These are phyloP conservation scores for Haplosporangium sp. DNA, from an alignment of 371 early-diverging fungal genomes.

Conservation along the genomic window DNA sequence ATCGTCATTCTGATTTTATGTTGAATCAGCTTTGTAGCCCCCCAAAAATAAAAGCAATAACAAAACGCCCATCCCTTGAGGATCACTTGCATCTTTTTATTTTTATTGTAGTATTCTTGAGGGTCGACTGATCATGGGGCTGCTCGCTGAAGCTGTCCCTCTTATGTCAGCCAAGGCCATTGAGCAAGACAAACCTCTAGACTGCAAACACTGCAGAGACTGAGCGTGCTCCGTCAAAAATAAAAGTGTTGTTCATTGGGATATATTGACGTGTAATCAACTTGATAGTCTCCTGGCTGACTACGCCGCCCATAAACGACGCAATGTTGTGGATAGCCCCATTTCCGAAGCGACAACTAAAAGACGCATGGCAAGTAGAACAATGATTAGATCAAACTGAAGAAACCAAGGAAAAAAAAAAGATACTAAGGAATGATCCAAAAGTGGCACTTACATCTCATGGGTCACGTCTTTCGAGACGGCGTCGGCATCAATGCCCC, in stretches of 20 bases:
- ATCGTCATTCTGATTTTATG: slow-evolving; percentile 44
- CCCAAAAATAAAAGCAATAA: background rate
- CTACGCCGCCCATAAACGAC: slow-evolving; percentile 92
- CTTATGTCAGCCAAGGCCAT: background rate
- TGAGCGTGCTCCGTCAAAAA: slow-evolving; percentile 78
- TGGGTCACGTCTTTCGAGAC: slow-evolving; percentile 58
- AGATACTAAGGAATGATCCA: background rate
- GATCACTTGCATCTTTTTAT: background rate
- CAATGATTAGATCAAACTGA: background rate
- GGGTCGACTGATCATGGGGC: background rate
- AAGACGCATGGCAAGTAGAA: background rate
- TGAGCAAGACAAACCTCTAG: slow-evolving; percentile 5
- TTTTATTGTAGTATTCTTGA: background rate
- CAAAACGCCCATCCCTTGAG: background rate
- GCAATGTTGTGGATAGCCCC: slow-evolving; percentile 87
- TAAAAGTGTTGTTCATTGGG: slow-evolving; percentile 85
- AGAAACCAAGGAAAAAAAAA: background rate
- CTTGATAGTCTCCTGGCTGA: slow-evolving; percentile 95
- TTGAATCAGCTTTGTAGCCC: background rate
- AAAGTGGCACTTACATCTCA: slow-evolving; percentile 54
- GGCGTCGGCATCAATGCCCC: slow-evolving; percentile 27
- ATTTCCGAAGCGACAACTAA: slow-evolving; percentile 81
- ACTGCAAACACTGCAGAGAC: slow-evolving; percentile 45
- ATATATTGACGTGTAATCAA: slow-evolving; percentile 92
- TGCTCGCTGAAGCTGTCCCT: background rate